These are phyloP conservation scores for Clarireedia hainanense DNA, from an alignment of 2,329 filamentous ascomycete genomes.

Conservation along the genomic window DNA sequence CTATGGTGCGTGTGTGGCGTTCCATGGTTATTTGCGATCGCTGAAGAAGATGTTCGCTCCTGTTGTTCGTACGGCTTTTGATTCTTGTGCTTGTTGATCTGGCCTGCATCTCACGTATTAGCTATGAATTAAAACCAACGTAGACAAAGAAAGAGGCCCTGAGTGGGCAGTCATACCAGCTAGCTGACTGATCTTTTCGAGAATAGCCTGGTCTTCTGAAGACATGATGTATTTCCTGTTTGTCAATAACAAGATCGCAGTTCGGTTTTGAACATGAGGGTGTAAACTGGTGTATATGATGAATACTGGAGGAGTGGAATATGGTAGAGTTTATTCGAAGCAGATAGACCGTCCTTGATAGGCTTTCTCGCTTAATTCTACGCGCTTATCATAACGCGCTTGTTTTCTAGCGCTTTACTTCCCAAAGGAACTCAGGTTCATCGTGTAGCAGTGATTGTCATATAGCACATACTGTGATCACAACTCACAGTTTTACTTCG, in stretches of 20 bases:
- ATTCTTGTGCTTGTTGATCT: conserved; percentile 74
- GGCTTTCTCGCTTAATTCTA: no score
- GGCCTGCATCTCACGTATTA: conserved; percentile 41
- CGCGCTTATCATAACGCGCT: no score
- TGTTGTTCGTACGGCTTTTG: conserved; percentile 38
- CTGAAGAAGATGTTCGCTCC: conserved; percentile 12
- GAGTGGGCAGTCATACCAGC: conserved; percentile 38
- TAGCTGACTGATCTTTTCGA: conserved; percentile 48
- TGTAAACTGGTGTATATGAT: no score
- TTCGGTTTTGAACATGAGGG: not conserved
- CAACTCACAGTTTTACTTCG: no score
- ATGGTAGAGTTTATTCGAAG: not conserved
- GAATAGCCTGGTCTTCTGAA: conserved; percentile 47
- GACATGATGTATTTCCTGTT: conserved; percentile 30
- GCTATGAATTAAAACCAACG: not conserved
- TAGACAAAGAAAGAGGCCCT: conserved; percentile 41
- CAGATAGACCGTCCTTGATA: not conserved
- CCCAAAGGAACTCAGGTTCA: no score
- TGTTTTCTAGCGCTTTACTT: no score
- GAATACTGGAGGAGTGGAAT: no score
- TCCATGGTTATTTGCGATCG: conserved; percentile 12
- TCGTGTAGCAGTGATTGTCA: no score
- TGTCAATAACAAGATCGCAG: conserved; percentile 15
- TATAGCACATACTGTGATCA: no score
- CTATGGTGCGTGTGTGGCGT: conserved; percentile 1